phyloP scores from a whole-genome alignment of 495 filamentous ascomycete species.

The Sporormia fimetaria region DNA sequence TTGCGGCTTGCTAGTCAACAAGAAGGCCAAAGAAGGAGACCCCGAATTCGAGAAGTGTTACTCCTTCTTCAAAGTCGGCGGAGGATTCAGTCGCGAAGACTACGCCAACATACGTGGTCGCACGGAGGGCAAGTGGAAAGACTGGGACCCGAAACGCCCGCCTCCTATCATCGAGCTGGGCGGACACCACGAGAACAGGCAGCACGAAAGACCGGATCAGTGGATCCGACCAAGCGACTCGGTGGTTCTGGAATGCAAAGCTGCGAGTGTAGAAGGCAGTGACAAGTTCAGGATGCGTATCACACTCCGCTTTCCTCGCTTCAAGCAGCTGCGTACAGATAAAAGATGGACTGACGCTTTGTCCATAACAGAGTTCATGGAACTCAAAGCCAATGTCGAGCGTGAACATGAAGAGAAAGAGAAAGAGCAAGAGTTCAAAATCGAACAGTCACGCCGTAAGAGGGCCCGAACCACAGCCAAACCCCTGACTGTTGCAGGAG shows the following conservation, averaged over 20 bases:
- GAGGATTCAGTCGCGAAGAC: slow-evolving; percentile 77
- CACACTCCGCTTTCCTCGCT: slow-evolving; percentile 86
- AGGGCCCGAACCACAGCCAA: slow-evolving; percentile 46
- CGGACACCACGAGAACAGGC: slow-evolving; percentile 52
- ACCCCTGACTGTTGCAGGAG: slow-evolving; percentile 59
- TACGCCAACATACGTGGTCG: slow-evolving; percentile 69
- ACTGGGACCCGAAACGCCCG: slow-evolving; percentile 71
- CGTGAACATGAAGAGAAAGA: slow-evolving; percentile 59
- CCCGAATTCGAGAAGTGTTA: slow-evolving; percentile 62
- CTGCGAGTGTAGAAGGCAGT: slow-evolving; percentile 61
- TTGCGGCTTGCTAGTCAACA: slow-evolving; percentile 69
- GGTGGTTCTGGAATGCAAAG: slow-evolving; percentile 79
- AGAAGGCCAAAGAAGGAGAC: slow-evolving; percentile 47
- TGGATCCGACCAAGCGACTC: slow-evolving; percentile 91
- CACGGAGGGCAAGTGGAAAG: slow-evolving; percentile 83
- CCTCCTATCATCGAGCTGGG: slow-evolving; percentile 72
- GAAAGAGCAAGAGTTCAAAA: slow-evolving; percentile 67
- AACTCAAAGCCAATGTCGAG: slow-evolving; percentile 60
- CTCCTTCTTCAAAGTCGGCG: slow-evolving; percentile 93
- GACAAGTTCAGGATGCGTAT: slow-evolving; percentile 66
- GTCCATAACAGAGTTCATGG: slow-evolving; percentile 62
- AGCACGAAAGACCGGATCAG: slow-evolving; percentile 73
- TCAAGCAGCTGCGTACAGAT: slow-evolving; percentile 70
- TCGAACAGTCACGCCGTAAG: slow-evolving; percentile 62
- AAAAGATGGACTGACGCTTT: slow-evolving; percentile 74